Base-by-base conservation (phyloP, 805 yeast genomes). In the Kuraishia molischiana region DNA sequence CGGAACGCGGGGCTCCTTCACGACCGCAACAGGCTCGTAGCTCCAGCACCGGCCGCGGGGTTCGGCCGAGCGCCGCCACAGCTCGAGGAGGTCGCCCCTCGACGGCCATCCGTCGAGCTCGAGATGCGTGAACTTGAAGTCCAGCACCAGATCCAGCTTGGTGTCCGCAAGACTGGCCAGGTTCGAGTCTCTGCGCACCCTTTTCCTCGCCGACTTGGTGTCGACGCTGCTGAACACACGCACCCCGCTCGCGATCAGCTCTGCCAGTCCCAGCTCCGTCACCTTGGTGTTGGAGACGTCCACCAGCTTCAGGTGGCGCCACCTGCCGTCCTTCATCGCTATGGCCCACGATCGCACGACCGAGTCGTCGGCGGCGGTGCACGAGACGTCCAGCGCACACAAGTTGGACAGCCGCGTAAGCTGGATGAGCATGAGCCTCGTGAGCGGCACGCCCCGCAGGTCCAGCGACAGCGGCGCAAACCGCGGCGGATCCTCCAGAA, bases 331-430 rank as follows among this genome's bases (percentile, higher is more conserved):
- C 15, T 44, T 44, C 32, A 49, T 48, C 22, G 53, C 45, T 8
- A 48, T 51, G 14, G 43, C 39, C 57, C 60, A 54, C 14, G 45
- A 40, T 35, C 47, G 48, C 15, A 53, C 22, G 6, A 50, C 39
- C 2, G 42, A 21, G 29, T 49, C 51, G 32, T 45, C 47, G 3
- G 54, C 31, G 5, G 29, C 30, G 6, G 40, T 11, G 8, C 34
- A 24, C 10, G 34, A 34, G 14, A 41, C 38, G 29, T 44, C 36
- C 24, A 46, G 31, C 5, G 24, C 19, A 1, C 18, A 37, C 9
- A 46, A 22, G 13, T 33, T 24, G 4, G 30, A 6, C 5, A 44
- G 20, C 10, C 32, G 29, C 10, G 50, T 34, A 28, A 44, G 32
- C 20, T 20, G 20, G 4, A 39, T 21, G 13, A 43, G 36, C 3